Conservation (phyloP, 768 basidiomycete species). For the Leccinum truebloodii region DNA sequence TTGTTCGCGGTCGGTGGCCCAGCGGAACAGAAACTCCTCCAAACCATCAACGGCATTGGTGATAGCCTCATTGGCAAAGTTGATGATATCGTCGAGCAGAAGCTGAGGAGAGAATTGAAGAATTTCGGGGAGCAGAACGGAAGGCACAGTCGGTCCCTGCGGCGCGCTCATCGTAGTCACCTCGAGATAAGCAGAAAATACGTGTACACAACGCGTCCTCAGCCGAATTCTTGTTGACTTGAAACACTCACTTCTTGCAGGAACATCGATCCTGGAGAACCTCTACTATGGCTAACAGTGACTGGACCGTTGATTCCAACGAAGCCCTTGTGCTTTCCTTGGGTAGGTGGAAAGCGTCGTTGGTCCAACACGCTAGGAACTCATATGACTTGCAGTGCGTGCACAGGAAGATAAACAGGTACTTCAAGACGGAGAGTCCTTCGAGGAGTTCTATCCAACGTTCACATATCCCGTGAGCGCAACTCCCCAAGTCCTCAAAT, state of each 20-base stretch:
- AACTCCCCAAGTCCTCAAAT: not conserved
- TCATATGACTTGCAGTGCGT: constrained; percentile 50
- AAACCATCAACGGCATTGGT: constrained; percentile 77
- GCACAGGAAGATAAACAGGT: constrained; percentile 62
- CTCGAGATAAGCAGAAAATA: constrained; percentile 16
- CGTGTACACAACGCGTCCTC: constrained; percentile 30
- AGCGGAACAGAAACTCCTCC: constrained; percentile 73
- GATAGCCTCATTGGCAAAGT: constrained; percentile 78
- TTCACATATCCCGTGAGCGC: constrained; percentile 92
- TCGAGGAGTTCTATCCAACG: constrained; percentile 72
- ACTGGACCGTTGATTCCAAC: constrained; percentile 83
- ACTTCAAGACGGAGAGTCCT: constrained; percentile 57
- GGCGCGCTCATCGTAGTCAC: constrained; percentile 27
- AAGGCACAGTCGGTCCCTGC: constrained; percentile 30
- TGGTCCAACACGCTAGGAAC: constrained; percentile 4
- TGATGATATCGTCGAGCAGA: constrained; percentile 84
- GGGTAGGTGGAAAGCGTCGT: constrained; percentile 44
- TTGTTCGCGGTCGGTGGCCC: constrained; percentile 67
- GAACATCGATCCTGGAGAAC: not conserved
- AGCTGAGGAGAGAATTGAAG: constrained; percentile 85
- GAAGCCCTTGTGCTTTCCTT: constrained; percentile 74
- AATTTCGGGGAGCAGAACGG: constrained; percentile 45
- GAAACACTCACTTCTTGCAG: not conserved
- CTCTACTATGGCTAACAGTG: constrained; percentile 29
- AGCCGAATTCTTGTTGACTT: not conserved